Percentiles rank a stretch among this genome's conserved stretches.
These are phyloP conservation scores for Lactarius hatsudake DNA, from an alignment of 768 basidiomycete species.

Conservation along the genomic window DNA sequence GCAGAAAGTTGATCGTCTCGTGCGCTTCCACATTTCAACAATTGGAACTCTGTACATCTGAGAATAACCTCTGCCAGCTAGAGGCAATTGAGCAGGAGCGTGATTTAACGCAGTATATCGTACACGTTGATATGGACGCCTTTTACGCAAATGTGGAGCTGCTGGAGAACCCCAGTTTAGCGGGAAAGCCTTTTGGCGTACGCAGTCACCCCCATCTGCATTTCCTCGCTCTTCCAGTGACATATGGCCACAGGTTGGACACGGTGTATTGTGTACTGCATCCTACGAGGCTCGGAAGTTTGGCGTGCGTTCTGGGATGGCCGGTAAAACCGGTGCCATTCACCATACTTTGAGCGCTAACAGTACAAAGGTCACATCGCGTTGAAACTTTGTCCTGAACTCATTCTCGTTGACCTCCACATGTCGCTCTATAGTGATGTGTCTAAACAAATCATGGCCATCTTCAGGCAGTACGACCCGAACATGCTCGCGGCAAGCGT, in stretches of 20 bases:
- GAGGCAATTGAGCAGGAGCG: conserved; percentile 68
- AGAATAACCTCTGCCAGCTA: conserved; percentile 42
- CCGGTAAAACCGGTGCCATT: conserved; percentile 47
- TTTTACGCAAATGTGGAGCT: conserved; percentile 85
- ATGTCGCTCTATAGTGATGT: conserved; percentile 64
- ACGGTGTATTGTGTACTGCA: conserved; percentile 83
- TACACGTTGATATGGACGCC: conserved; percentile 96
- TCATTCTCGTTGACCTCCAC: conserved; percentile 63
- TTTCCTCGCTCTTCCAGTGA: conserved; percentile 26
- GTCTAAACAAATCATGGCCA: conserved; percentile 67
- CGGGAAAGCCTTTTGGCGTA: conserved; percentile 74
- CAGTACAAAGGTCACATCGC: conserved; percentile 73
- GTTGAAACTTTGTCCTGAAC: conserved; percentile 87
- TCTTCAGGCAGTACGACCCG: conserved; percentile 69
- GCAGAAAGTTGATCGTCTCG: conserved; percentile 62
- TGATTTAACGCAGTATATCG: conserved; percentile 80
- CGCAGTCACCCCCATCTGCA: conserved; percentile 20
- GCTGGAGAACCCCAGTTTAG: conserved; percentile 58
- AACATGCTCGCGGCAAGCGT: conserved; percentile 73
- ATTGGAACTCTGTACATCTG: not conserved
- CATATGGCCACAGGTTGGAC: conserved; percentile 52
- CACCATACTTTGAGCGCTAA: not conserved
- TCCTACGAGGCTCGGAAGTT: conserved; percentile 90
- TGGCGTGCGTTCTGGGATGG: conserved; percentile 93
- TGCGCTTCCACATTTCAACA: conserved; percentile 37